Conservation (phyloP, 2,329 filamentous ascomycete genomes). For the Keithomyces neogunnii region DNA sequence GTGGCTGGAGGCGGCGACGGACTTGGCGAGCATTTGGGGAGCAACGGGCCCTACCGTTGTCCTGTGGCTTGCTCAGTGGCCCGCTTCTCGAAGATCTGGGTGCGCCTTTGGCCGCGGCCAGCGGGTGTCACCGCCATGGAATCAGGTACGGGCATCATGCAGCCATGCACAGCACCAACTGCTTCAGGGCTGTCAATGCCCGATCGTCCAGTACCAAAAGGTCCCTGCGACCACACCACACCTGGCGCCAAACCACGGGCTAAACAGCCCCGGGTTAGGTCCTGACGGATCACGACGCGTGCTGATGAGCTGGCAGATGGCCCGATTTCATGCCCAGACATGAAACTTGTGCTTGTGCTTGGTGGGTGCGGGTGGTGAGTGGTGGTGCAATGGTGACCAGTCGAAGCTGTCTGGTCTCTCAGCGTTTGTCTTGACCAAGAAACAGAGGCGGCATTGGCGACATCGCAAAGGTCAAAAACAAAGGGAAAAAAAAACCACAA, state of each 20-base stretch:
- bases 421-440: background rate
- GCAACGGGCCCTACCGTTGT: no score
- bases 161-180: background rate
- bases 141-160: background rate
- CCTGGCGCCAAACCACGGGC: no score
- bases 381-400: background rate
- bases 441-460: background rate
- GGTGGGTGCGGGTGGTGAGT: background rate
- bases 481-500: no score
- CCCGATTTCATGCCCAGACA: background rate
- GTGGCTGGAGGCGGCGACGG: no score
- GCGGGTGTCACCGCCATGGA: background rate
- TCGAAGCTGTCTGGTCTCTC: background rate
- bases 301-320: slow-evolving; percentile 4
- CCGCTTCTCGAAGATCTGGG: background rate
- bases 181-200: background rate
- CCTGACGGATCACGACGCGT: background rate
- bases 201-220: background rate
- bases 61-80: no score
- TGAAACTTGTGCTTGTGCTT: background rate
- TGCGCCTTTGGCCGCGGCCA: background rate
- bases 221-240: background rate
- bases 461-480: no score
- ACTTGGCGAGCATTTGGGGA: no score
- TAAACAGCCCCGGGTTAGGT: background rate